Base-by-base conservation (phyloP, 345 rosid species). In the Citrus australasica region DNA sequence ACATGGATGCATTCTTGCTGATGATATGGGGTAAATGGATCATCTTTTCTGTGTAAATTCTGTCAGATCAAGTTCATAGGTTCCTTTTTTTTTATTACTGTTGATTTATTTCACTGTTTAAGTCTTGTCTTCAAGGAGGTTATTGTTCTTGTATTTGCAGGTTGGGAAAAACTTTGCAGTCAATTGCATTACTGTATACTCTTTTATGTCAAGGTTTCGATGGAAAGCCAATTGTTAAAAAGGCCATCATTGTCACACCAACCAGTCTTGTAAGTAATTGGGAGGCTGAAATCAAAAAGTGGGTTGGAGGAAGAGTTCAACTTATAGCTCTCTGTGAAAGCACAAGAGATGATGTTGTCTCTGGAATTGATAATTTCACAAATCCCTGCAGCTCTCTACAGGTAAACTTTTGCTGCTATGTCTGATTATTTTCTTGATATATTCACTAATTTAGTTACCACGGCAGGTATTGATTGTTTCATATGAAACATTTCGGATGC, bases 241-340 rank as follows among this genome's bases (percentile, higher is more conserved):
- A 90, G 81, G 97, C 93, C 82, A 94, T 94, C 73, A 86, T 96
- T 82, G 98, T 92, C 84, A 96, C 99, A 48, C 99, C 99, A 68
- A 96, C 99, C 62, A 96, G 99, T 86, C 99, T 96, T 81, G 99
- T 96, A 63, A 94, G 97, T 83, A 96, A 96, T 74, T 96, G 99
- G 99, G 99, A 96, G 83, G 97, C 94, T 77, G 99, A 96, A 87
- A 92, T 96, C 73, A 82, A 83, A 74, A 96, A 96, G 85, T 96
- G 99, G 99, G 89, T 94, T 78, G 97, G 98, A 63, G 94, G 92
- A 69, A 89, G 97, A 88, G 88, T 96, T 82, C 90, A 86, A 76
- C 95, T 96, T 72, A 78, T 96, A 76, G 97, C 97, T 82, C 97
- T 96, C 27, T 91, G 99, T 85, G 99, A 96, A 87, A 94, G 97